phyloP scores from a whole-genome alignment of 2,329 filamentous ascomycete species.

The Venturia effusa region DNA sequence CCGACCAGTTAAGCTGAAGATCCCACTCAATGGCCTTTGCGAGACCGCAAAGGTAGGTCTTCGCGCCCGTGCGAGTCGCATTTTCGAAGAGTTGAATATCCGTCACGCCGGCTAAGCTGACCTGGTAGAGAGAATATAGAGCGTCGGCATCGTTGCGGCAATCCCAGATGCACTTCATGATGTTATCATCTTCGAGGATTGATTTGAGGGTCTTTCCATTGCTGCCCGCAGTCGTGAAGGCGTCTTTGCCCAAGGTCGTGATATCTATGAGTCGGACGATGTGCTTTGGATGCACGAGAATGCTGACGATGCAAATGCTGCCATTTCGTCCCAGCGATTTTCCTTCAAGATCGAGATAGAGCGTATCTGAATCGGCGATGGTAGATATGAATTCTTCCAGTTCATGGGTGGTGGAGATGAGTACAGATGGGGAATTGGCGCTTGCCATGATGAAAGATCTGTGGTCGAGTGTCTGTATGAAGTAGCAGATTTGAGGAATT shows the following conservation, averaged over 20 bases:
- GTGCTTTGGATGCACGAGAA: too few species aligned
- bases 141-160: slow-evolving; percentile 49
- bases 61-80: slow-evolving; percentile 22
- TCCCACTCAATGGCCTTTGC: slow-evolving; percentile 29
- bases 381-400: too few species aligned
- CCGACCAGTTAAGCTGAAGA: slow-evolving; percentile 2
- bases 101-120: slow-evolving; percentile 34
- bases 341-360: too few species aligned
- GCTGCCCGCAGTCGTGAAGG: slow-evolving; percentile 28
- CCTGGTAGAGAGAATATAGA: slow-evolving; percentile 34
- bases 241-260: slow-evolving; percentile 22
- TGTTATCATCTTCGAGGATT: slow-evolving; percentile 34
- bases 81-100: slow-evolving; percentile 50
- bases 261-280: slow-evolving; percentile 32
- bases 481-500: too few species aligned
- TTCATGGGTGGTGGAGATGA: too few species aligned
- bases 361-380: too few species aligned
- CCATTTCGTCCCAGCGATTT: too few species aligned
- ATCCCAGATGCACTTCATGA: slow-evolving; percentile 47
- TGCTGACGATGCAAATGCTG: too few species aligned
- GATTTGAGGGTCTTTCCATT: slow-evolving; percentile 18
- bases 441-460: too few species aligned
- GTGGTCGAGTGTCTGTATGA: too few species aligned
- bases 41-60: slow-evolving; percentile 24
- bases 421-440: too few species aligned